Evolutionary conservation across 805 yeast genomes (phyloP), one percentile per base, ranked within the genome.

Genomic region (Candida hungchunana): DNA sequence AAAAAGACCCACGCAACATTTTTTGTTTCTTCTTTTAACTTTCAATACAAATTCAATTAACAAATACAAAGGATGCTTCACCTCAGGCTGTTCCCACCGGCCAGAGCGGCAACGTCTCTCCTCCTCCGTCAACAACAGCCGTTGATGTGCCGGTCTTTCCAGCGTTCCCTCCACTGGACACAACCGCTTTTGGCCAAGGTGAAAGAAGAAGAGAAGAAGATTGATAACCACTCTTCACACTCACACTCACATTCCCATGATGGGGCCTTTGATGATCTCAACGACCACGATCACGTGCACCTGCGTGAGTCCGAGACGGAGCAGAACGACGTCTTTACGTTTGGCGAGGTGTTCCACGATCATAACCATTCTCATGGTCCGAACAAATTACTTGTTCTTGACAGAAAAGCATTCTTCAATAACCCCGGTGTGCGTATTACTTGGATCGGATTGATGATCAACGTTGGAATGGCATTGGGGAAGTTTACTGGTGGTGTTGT

Each of bases 391-490:
- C 43, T 64, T 11, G 60, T 61, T 4, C 37, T 60, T 43, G 64
- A 67, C 54, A 64, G 63, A 45, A 72, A 65, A 36, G 64, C 70
- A 32, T 59, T 71, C 34, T 60, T 63, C 43, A 61, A 67, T 17
- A 85, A 87, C 54, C 95, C 96, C 3, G 96, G 95, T 10, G 95
- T 87, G 13, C 71, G 93, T 48, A 88, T 90, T 48, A 90, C 98
- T 0, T 83, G 95, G 85, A 67, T 90, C 34, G 98, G 98, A 0
- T 69, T 90, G 27, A 62, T 79, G 19, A 86, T 85, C 28, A 93
- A 93, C 56, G 76, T 86, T 10, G 78, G 83, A 11, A 80, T 93
- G 81, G 97, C 96, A 0, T 65, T 75, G 2, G 80, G 89, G 21
- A 93, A 93, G 58, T 89, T 88, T 18, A 60, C 78, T 16, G 97